These are phyloP conservation scores for Balakata baccata DNA, from an alignment of 345 rosid genomes.

Conservation along the genomic window DNA sequence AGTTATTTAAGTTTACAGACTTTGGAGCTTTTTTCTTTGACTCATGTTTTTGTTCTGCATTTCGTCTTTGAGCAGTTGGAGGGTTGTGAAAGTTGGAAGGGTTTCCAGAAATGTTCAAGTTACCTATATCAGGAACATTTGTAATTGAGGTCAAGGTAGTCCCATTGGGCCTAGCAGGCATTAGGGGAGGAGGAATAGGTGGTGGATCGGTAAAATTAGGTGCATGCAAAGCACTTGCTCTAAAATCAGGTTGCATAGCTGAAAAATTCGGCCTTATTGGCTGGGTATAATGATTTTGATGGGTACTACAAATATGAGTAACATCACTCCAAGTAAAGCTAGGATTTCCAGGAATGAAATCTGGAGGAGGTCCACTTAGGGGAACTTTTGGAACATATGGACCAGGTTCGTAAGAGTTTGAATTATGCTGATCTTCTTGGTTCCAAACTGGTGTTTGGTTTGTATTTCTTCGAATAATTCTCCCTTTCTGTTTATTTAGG, in stretches of 20 bases:
- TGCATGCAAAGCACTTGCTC: constrained; percentile 8
- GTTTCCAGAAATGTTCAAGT: constrained; percentile 21
- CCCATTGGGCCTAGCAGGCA: constrained; percentile 27
- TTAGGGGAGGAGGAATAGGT: not conserved
- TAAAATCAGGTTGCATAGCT: constrained; percentile 17
- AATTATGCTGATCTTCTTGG: constrained; percentile 22
- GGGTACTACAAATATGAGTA: constrained; percentile 15
- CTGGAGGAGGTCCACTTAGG: constrained; percentile 20
- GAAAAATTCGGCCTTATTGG: constrained; percentile 27
- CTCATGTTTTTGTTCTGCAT: constrained; percentile 24
- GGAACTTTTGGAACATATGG: constrained; percentile 14
- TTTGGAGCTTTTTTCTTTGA: constrained; percentile 17
- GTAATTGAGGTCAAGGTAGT: constrained; percentile 12
- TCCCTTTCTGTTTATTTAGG: constrained; percentile 28
- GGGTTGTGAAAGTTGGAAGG: constrained; percentile 21
- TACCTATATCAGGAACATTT: constrained; percentile 31
- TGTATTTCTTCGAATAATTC: constrained; percentile 15
- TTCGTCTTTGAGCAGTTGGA: constrained; percentile 26
- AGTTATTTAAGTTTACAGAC: constrained; percentile 15
- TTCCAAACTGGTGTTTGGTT: constrained; percentile 19
- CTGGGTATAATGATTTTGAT: constrained; percentile 15
- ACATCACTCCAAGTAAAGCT: constrained; percentile 28
- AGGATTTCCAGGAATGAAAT: constrained; percentile 22
- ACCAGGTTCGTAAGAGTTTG: constrained; percentile 26
- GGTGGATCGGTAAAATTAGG: not conserved